Evolutionary conservation across 2,329 filamentous ascomycete species (phyloP).

Genomic region (Tolypocladium amazonense): DNA sequence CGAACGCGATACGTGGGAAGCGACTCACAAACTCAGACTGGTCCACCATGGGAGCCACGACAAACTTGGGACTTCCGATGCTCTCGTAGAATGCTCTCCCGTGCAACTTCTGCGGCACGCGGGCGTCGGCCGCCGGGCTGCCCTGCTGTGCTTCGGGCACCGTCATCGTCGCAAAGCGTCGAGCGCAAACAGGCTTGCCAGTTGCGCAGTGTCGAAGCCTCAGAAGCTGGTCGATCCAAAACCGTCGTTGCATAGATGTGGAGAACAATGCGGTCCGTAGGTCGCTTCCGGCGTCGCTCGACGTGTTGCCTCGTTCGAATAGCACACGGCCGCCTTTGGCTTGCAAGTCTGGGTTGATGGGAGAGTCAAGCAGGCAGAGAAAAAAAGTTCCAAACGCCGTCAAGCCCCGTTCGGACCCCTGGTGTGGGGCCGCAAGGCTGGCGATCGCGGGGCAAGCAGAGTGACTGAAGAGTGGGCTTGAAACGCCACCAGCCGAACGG

Average conservation of each 20-base stretch:
- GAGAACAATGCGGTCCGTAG: neutral
- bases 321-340: neutral
- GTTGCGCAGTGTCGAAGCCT: neutral
- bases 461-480: neutral
- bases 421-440: conserved; percentile 1
- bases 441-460: neutral
- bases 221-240: neutral
- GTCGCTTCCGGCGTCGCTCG: neutral
- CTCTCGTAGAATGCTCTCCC: conserved; percentile 91
- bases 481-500: neutral
- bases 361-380: neutral
- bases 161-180: conserved; percentile 21
- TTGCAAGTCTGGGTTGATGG: neutral
- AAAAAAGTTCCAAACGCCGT: neutral
- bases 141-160: conserved; percentile 8
- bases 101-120: conserved; percentile 53
- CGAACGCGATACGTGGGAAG: neutral
- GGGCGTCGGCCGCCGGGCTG: conserved; percentile 8
- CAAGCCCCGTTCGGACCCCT: neutral
- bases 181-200: neutral
- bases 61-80: conserved; percentile 80
- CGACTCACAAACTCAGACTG: conserved; percentile 85
- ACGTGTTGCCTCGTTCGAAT: neutral
- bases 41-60: conserved; percentile 96
- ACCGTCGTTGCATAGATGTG: neutral